These are phyloP conservation scores for Russula sp. DNA, from an alignment of 768 basidiomycete genomes.

Conservation along the genomic window DNA sequence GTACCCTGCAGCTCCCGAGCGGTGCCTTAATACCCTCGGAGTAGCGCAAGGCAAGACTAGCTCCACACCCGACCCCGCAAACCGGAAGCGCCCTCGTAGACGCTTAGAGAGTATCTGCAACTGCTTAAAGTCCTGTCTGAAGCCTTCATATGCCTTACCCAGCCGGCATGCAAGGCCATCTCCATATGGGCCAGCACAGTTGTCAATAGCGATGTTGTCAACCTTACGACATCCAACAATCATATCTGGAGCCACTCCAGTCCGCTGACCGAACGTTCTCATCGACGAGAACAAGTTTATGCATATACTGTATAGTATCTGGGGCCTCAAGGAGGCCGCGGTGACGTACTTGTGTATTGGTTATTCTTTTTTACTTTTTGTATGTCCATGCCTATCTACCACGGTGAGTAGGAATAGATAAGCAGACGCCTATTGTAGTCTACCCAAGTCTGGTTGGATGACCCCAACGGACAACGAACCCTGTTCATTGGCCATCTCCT, in stretches of 20 bases:
- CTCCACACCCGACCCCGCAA: background rate
- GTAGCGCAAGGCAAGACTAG: background rate
- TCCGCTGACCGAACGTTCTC: background rate
- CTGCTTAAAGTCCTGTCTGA: background rate
- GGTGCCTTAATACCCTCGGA: background rate
- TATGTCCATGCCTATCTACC: background rate
- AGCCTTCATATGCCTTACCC: background rate
- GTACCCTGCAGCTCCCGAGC: background rate
- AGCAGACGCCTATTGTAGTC: background rate
- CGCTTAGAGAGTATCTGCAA: background rate
- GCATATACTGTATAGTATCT: background rate
- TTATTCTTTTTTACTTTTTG: background rate
- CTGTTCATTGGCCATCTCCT: background rate
- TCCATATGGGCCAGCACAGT: background rate
- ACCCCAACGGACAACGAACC: background rate
- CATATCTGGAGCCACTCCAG: background rate
- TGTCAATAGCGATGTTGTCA: background rate
- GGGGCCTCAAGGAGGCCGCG: background rate
- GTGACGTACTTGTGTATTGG: background rate
- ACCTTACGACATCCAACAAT: background rate
- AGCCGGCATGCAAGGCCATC: background rate
- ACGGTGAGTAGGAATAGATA: background rate
- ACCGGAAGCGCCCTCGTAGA: background rate
- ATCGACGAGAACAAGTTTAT: background rate
- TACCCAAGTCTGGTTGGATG: background rate